Percentiles rank a stretch among this genome's conserved stretches.
These are phyloP conservation scores for Aspergillus sp. DNA, from an alignment of 2,329 filamentous ascomycete species.

Conservation along the genomic window DNA sequence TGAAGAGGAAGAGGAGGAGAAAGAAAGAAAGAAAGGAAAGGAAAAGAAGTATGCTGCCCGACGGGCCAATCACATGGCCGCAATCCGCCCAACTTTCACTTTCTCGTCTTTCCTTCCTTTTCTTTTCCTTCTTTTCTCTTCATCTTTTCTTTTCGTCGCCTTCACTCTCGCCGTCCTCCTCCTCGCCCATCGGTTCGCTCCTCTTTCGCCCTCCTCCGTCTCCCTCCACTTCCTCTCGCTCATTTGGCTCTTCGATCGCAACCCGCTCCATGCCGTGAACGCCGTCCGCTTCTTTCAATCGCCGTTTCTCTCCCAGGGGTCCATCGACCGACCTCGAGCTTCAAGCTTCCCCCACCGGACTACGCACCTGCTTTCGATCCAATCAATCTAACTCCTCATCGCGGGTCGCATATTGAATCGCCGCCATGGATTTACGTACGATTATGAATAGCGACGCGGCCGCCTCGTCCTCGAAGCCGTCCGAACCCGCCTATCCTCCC, in stretches of 20 bases:
- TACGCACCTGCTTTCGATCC: neutral
- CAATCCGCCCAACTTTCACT: neutral
- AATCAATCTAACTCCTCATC: neutral
- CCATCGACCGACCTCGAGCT: neutral
- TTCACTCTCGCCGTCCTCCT: neutral
- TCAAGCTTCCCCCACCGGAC: neutral
- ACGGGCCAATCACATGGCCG: conserved; percentile 2
- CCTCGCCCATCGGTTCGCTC: conserved; percentile 1
- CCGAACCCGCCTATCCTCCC: conserved; percentile 27
- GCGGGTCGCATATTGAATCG: neutral
- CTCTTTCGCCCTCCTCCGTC: neutral
- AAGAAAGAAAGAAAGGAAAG: neutral
- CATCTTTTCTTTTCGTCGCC: neutral
- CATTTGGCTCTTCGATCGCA: neutral
- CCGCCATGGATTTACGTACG: conserved; percentile 53
- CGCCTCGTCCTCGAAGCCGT: conserved; percentile 29
- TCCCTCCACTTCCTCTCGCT: neutral
- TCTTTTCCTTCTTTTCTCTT: neutral
- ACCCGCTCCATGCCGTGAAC: neutral
- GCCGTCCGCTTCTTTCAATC: neutral
- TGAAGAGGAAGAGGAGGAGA: neutral
- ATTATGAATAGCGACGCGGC: conserved; percentile 51
- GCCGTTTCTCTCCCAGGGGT: neutral
- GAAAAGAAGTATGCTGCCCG: neutral
- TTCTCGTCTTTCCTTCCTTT: conserved; percentile 1